These are phyloP conservation scores for Nannizzia gypsea DNA, from an alignment of 2,329 filamentous ascomycete species.

Conservation along the genomic window DNA sequence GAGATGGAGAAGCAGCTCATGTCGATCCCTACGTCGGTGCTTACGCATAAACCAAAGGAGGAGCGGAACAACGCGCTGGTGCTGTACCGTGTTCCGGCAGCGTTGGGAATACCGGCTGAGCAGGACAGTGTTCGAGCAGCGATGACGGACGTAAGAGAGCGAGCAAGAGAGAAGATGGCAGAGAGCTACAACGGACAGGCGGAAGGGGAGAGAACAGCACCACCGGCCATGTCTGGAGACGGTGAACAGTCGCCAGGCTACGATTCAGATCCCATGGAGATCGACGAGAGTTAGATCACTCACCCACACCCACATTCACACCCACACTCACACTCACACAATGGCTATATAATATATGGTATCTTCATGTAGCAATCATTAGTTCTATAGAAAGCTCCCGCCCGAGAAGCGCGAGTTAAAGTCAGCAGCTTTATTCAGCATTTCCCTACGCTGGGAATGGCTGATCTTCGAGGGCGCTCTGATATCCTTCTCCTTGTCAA, in stretches of 20 bases:
- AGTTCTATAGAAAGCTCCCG: conserved; percentile 45
- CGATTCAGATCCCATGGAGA: conserved; percentile 23
- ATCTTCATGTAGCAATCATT: background rate
- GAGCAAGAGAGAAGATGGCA: conserved; percentile 47
- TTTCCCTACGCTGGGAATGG: conserved; percentile 59
- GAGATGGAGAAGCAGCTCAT: conserved; percentile 74
- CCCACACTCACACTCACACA: too few relatives aligned
- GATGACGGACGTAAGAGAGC: conserved; percentile 64
- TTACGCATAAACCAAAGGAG: conserved; percentile 34
- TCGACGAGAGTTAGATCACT: conserved; percentile 15
- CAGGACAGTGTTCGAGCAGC: conserved; percentile 67
- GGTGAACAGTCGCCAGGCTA: background rate
- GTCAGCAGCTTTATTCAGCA: conserved; percentile 60
- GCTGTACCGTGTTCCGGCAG: conserved; percentile 68
- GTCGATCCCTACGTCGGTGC: conserved; percentile 55
- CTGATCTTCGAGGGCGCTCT: conserved; percentile 60
- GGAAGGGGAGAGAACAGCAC: conserved; percentile 6
- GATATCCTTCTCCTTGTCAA: conserved; percentile 93
- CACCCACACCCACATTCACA: background rate
- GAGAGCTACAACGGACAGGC: conserved; percentile 19
- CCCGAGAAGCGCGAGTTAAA: conserved; percentile 74
- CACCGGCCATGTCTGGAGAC: background rate
- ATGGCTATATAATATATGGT: background rate
- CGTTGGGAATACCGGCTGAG: conserved; percentile 61
- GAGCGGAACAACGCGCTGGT: conserved; percentile 53